phyloP scores from a whole-genome alignment of 345 rosid species.

The Hibiscus syriacus region DNA sequence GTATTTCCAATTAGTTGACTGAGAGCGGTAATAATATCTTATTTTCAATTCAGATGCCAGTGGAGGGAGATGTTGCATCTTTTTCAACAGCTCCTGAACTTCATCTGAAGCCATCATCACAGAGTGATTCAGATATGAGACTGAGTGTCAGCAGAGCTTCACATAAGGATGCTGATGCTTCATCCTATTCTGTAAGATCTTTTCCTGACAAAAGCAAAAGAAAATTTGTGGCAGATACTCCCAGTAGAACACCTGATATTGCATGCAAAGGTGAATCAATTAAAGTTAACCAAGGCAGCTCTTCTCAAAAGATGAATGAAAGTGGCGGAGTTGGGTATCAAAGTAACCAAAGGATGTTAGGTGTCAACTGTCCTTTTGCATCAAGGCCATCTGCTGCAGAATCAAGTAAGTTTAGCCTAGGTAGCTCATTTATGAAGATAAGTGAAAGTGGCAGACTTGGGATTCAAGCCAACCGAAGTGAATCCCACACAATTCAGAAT shows the following conservation, averaged over 20 bases:
- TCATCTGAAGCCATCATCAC: constrained; percentile 18
- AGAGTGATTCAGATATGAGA: constrained; percentile 15
- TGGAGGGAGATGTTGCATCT: constrained; percentile 27
- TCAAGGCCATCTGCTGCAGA: constrained; percentile 7
- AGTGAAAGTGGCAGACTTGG: constrained; percentile 10
- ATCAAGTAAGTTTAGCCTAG: constrained; percentile 6
- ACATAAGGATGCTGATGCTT: constrained; percentile 4
- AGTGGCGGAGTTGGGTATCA: constrained; percentile 15
- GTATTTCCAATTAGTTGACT: neutral
- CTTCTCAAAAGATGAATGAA: constrained; percentile 16
- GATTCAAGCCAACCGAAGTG: constrained; percentile 20
- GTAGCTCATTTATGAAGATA: constrained; percentile 18
- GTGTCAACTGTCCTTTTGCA: constrained; percentile 28
- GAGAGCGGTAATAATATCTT: neutral
- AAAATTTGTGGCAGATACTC: constrained; percentile 12
- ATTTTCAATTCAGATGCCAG: constrained; percentile 20
- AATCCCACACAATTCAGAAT: constrained; percentile 13
- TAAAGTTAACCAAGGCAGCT: constrained; percentile 13
- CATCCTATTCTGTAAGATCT: constrained; percentile 7
- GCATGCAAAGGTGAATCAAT: constrained; percentile 37
- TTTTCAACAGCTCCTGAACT: constrained; percentile 14
- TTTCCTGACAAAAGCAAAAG: constrained; percentile 15
- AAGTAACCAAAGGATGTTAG: constrained; percentile 20
- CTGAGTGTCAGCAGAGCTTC: constrained; percentile 4
- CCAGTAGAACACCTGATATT: constrained; percentile 12